Evolutionary conservation across 169 alveolate species (phyloP).

Genomic region (Neospora caninum): DNA sequence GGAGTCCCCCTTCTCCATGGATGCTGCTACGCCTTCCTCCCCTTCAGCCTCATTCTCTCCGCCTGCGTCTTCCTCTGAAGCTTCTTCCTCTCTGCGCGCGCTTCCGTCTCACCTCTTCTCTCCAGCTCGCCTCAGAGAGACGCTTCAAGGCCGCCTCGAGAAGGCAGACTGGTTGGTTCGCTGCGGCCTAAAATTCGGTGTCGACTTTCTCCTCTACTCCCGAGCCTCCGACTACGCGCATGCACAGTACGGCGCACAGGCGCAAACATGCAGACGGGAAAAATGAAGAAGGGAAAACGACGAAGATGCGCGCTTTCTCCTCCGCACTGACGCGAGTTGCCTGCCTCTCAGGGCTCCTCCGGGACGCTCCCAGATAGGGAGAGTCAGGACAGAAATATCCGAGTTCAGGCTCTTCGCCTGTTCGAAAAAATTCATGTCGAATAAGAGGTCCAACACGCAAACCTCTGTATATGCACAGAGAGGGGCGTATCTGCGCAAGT

Average conservation of each 20-base stretch:
- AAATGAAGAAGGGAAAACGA: no score
- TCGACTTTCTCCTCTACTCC: constrained; percentile 21
- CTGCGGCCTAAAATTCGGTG: constrained; percentile 3
- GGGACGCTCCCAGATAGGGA: no score
- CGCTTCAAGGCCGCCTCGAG: background rate
- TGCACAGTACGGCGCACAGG: background rate
- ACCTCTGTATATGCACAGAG: no score
- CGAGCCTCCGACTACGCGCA: background rate
- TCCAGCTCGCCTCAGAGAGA: background rate
- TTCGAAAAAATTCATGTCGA: no score
- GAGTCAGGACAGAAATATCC: no score
- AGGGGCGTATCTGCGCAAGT: no score
- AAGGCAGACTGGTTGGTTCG: background rate
- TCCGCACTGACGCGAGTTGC: no score
- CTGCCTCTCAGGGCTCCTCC: no score
- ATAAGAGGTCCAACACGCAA: no score
- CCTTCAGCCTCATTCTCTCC: background rate
- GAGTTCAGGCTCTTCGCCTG: no score
- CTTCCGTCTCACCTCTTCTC: background rate
- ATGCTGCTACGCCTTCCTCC: background rate
- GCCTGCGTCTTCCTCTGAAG: background rate
- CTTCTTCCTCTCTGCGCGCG: background rate
- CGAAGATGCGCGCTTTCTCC: no score
- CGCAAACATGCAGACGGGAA: background rate
- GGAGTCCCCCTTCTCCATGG: background rate